Conservation (phyloP, 78 protist species). For the Creolimax fragrantissima region DNA sequence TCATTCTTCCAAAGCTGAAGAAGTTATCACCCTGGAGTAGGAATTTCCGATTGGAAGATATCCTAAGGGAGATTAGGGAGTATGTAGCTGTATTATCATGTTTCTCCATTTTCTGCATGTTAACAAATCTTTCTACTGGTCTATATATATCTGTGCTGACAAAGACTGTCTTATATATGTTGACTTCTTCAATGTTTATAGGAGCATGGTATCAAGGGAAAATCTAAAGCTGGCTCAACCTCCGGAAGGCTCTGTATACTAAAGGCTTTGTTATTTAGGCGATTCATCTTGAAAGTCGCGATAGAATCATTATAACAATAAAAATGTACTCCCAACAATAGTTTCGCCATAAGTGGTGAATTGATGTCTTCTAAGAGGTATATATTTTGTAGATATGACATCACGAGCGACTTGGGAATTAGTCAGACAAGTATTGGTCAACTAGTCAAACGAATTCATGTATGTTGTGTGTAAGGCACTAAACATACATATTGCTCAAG, state of each 20-base stretch:
- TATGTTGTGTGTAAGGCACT: no score
- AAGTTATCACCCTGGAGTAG: neutral
- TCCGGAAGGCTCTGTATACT: constrained; percentile 8
- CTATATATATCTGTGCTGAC: neutral
- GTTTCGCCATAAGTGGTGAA: no score
- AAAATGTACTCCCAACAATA: no score
- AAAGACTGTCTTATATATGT: neutral
- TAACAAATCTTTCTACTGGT: neutral
- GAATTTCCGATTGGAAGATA: neutral
- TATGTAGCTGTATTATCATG: neutral
- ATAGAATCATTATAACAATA: no score
- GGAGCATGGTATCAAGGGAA: neutral
- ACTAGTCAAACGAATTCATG: no score
- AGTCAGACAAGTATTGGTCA: no score
- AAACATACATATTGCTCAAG: no score
- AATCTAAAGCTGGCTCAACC: constrained; percentile 19
- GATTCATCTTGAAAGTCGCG: no score
- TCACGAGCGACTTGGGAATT: no score
- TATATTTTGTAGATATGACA: no score
- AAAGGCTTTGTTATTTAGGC: no score
- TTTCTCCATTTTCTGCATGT: neutral
- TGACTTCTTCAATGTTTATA: neutral
- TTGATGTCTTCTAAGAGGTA: no score
- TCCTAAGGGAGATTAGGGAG: neutral
- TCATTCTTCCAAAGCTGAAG: neutral